Evolutionary conservation across 1,284 basidiomycete genomes (phyloP), one percentile per base, ranked within the genome.

Genomic region (Tilletia caries): DNA sequence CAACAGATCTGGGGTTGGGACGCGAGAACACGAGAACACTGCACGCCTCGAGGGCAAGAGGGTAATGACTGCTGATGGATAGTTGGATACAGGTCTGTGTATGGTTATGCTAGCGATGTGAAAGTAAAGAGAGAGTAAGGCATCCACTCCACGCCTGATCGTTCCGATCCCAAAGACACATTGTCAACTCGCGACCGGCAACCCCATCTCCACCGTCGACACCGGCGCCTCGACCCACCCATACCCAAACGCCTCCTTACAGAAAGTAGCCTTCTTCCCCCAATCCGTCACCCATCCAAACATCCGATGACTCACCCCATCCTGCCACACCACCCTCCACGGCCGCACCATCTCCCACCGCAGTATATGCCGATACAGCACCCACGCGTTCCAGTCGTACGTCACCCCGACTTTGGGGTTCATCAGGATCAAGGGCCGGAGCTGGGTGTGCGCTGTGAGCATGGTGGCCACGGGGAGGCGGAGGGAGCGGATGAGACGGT

Each of bases 401-500:
- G 77, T 74, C 33, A 78, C 72, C 41, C 66, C 68, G 62, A 78
- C 75, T 3, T 34, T 64, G 10, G 87, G 86, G 74, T 88, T 87
- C 75, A 87, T 84, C 73, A 82, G 84, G 67, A 88, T 86, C 34
- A 82, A 82, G 0, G 85, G 84, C 12, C 78, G 80, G 2, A 41
- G 37, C 15, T 41, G 37, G 20, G 58, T 33, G 58, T 25, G 32
- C n/a, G n/a, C n/a, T n/a, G 25, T 8, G 3, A 20, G n/a, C 5
- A n/a, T n/a, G 3, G 3, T 29, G 5, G 52, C 23, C 13, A 15
- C 18, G 27, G 58, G 58, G 2, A 6, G 58, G 29, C 23, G 27
- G 13, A 76, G 66, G 58, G 86, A 72, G 23, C 80, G 79, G 69
- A 86, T 85, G 37, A 86, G 70, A 2, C 87, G 85, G 70, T 88